Evolutionary conservation across 2,329 filamentous ascomycete genomes (phyloP).

Genomic region (Trichoderma pleuroti): DNA sequence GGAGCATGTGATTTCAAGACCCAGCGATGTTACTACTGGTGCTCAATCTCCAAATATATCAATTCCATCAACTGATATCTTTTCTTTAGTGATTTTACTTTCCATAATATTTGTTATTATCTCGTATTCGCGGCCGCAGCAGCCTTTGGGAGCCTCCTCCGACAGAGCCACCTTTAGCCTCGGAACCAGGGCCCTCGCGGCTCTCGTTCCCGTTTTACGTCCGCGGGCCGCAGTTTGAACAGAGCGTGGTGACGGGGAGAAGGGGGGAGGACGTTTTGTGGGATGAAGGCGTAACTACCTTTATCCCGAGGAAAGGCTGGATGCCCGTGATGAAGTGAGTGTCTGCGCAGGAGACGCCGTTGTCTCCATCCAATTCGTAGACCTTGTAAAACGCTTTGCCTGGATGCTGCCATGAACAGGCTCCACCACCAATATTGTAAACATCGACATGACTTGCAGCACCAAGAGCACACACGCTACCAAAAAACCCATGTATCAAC

Average conservation of each 20-base stretch:
- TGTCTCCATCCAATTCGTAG: background rate
- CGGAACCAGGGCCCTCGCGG: conserved; percentile 19
- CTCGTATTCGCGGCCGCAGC: conserved; percentile 10
- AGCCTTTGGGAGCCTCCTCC: conserved; percentile 15
- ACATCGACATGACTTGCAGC: background rate
- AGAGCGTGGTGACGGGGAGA: conserved; percentile 64
- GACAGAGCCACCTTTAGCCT: background rate
- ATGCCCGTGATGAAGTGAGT: conserved; percentile 40
- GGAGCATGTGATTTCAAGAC: conserved; percentile 1
- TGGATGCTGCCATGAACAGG: background rate
- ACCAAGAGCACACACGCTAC: background rate
- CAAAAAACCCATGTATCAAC: background rate
- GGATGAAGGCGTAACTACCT: conserved; percentile 59
- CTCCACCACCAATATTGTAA: background rate
- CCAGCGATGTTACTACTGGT: background rate
- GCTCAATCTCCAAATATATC: background rate
- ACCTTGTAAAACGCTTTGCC: background rate
- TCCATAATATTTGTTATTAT: too few species aligned
- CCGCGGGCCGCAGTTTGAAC: conserved; percentile 56
- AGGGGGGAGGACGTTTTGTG: conserved; percentile 55
- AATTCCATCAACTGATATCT: background rate
- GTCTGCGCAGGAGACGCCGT: background rate
- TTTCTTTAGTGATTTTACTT: background rate
- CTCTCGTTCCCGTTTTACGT: conserved; percentile 59
- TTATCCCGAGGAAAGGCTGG: conserved; percentile 59